phyloP scores from a whole-genome alignment of 805 yeast genomes.

The Komagataella mondaviorum region DNA sequence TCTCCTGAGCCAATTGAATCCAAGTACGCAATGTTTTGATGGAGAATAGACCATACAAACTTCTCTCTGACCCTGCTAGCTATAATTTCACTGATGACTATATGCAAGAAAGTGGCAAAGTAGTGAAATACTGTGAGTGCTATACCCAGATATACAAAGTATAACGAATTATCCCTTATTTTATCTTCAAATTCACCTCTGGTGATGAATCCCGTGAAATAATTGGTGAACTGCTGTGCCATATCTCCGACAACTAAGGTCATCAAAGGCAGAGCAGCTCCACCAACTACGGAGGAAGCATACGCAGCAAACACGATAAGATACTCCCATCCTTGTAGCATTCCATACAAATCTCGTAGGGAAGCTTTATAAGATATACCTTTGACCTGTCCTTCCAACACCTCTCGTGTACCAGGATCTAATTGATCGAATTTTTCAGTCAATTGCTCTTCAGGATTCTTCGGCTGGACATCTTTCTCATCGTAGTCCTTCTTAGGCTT shows the following conservation, averaged over 20 bases:
- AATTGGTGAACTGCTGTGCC: conserved; percentile 20
- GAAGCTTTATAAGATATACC: background rate
- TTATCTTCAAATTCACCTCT: conserved; percentile 16
- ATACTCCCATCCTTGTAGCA: conserved; percentile 12
- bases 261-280: conserved; percentile 25
- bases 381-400: background rate
- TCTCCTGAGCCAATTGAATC: conserved; percentile 28
- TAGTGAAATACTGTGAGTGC: conserved; percentile 18
- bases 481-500: conserved; percentile 6
- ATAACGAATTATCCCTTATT: conserved; percentile 21
- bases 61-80: conserved; percentile 20
- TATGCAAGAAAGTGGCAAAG: conserved; percentile 19
- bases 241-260: conserved; percentile 24
- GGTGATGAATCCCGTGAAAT: conserved; percentile 9
- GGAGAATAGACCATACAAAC: conserved; percentile 19
- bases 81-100: conserved; percentile 24
- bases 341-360: background rate
- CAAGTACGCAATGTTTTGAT: conserved; percentile 26
- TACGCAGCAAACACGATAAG: conserved; percentile 15
- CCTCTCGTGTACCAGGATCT: background rate
- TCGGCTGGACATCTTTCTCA: conserved; percentile 11
- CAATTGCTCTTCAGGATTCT: background rate
- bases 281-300: conserved; percentile 18
- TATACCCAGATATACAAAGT: conserved; percentile 24
- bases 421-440: background rate